Percentiles rank a stretch among this genome's conserved stretches.
These are phyloP conservation scores for Fagus crenata DNA, from an alignment of 306 rosid species.

Conservation along the genomic window DNA sequence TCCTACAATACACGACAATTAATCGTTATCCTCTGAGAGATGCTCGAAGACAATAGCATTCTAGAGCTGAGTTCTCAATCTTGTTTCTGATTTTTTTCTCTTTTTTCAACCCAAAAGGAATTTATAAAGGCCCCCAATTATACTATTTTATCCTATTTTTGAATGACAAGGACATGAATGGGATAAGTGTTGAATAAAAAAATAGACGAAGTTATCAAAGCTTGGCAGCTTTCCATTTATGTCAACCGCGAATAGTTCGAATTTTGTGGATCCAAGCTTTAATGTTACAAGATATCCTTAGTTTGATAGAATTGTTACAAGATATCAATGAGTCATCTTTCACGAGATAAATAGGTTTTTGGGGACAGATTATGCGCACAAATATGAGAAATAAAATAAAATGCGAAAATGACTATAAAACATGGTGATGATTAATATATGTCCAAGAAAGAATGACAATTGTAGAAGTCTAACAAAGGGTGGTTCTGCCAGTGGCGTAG, in stretches of 20 bases:
- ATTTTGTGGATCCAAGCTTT: background rate
- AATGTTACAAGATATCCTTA: background rate
- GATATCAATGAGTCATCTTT: no score
- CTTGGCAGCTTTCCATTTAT: background rate
- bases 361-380: background rate
- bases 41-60: no score
- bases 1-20: no score
- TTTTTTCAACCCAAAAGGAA: background rate
- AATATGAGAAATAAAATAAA: background rate
- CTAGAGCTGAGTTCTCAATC: no score
- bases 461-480: no score
- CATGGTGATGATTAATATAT: background rate
- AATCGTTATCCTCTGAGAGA: no score
- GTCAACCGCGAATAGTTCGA: background rate
- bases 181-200: background rate
- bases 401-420: background rate
- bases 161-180: background rate
- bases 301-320: no score
- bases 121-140: background rate
- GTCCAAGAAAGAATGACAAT: background rate
- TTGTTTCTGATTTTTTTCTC: no score
- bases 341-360: no score
- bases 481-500: no score
- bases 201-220: background rate
- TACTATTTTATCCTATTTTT: no score